Evolutionary conservation across 148 eudicot genomes (phyloP).

Genomic region (Mesembryanthemum crystallinum): DNA sequence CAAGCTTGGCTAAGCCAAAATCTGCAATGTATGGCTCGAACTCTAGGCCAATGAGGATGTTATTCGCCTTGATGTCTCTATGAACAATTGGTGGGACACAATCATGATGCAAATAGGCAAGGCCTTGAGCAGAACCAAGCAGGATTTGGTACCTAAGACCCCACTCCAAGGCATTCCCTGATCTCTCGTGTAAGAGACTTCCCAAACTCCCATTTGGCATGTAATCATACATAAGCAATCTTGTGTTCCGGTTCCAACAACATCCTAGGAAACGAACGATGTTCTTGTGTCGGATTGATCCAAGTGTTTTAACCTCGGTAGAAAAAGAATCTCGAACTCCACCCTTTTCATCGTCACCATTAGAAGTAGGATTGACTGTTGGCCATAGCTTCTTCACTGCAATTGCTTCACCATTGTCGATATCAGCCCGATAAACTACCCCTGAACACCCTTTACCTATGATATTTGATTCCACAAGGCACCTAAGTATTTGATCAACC

Average conservation of each 20-base stretch:
- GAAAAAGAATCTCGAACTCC: constrained; percentile 84
- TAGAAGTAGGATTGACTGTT: constrained; percentile 25
- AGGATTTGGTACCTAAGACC: constrained; percentile 67
- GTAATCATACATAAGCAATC: constrained; percentile 85
- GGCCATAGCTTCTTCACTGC: constrained; percentile 96
- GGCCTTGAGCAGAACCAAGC: constrained; percentile 76
- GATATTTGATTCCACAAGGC: constrained; percentile 67
- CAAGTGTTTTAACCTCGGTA: constrained; percentile 78
- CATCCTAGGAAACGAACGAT: constrained; percentile 81
- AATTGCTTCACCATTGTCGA: constrained; percentile 62
- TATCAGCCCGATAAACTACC: constrained; percentile 72
- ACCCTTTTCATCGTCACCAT: constrained; percentile 31
- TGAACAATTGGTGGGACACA: constrained; percentile 88
- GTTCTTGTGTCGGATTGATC: constrained; percentile 81
- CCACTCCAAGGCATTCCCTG: constrained; percentile 75
- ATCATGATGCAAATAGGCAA: constrained; percentile 87
- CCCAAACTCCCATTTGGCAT: constrained; percentile 97
- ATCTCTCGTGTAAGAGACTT: constrained; percentile 67
- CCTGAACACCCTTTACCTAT: constrained; percentile 92
- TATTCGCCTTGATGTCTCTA: constrained; percentile 86
- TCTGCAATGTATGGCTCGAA: constrained; percentile 94
- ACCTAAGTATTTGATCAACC: constrained; percentile 61
- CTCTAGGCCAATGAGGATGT: constrained; percentile 80
- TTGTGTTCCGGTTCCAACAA: constrained; percentile 73
- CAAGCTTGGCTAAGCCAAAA: constrained; percentile 83